A percentile compares a stretch with the other conserved stretches of the same genome.
phyloP scores from a whole-genome alignment of 164 flowering plant genomes.

The Chimonanthus salicifolius region DNA sequence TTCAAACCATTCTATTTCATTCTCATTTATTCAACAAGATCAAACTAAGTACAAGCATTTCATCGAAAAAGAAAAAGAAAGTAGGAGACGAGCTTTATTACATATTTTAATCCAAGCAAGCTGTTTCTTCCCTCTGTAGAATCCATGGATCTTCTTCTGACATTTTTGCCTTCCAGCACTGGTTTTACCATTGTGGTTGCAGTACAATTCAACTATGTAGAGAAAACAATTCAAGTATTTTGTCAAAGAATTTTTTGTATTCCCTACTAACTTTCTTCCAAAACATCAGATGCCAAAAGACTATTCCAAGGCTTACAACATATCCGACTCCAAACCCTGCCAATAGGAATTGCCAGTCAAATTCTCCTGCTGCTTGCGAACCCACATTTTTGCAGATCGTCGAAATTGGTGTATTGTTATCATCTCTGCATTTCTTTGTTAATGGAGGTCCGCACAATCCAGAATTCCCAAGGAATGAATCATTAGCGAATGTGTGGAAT shows the following conservation, averaged over 20 bases:
- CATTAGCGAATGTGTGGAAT: background rate
- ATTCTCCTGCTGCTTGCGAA: background rate
- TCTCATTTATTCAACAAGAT: no score
- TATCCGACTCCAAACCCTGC: background rate
- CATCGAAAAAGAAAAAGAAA: no score
- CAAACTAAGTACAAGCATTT: no score
- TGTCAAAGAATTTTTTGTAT: background rate
- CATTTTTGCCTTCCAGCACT: no score
- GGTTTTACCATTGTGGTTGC: no score
- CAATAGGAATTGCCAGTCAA: background rate
- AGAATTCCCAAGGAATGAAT: background rate
- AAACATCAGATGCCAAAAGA: background rate
- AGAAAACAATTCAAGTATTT: background rate
- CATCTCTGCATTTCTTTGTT: background rate
- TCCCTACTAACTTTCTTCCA: background rate
- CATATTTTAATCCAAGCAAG: no score
- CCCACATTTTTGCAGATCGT: background rate
- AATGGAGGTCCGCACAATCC: constrained; percentile 7
- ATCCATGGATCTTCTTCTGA: no score
- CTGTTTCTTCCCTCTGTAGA: no score
- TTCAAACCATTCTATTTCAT: no score
- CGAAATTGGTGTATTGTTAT: background rate
- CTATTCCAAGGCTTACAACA: background rate
- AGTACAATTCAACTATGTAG: no score
- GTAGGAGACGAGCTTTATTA: no score